Conservation (phyloP, 148 eudicot genomes). For the Amaranthus hypochondriacus region DNA sequence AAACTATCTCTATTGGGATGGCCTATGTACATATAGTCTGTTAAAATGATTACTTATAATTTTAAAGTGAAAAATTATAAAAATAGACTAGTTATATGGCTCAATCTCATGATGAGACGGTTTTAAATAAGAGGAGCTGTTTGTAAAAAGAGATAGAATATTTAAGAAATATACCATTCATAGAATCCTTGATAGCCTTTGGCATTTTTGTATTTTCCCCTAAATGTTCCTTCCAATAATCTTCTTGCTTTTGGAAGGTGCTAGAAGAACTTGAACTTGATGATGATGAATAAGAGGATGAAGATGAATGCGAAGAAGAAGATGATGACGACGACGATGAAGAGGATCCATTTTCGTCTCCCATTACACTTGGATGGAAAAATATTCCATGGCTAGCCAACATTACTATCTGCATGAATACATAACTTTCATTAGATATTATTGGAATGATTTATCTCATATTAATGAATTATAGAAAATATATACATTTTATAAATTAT, state of each 20-base stretch:
- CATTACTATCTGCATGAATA: not conserved
- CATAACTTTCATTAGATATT: not conserved
- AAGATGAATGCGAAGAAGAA: not conserved
- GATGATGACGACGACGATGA: not conserved
- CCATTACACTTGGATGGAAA: not conserved
- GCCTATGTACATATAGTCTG: too few species aligned
- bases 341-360: not conserved
- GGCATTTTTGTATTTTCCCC: slow-evolving; percentile 21
- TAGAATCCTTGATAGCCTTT: slow-evolving; percentile 13
- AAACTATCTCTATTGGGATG: too few species aligned
- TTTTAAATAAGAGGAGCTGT: not conserved
- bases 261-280: not conserved
- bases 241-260: slow-evolving; percentile 10
- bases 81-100: not conserved
- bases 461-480: too few species aligned
- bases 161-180: slow-evolving; percentile 2
- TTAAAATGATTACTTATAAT: too few species aligned
- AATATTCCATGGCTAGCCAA: slow-evolving; percentile 7
- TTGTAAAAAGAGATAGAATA: not conserved
- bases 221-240: slow-evolving; percentile 19
- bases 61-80: not conserved
- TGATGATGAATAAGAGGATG: not conserved
- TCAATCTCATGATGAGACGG: not conserved
- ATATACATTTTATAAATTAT: too few species aligned
- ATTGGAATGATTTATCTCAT: too few species aligned